Base-by-base conservation (phyloP, 495 filamentous ascomycete genomes). In the Trichoderma reesei region DNA sequence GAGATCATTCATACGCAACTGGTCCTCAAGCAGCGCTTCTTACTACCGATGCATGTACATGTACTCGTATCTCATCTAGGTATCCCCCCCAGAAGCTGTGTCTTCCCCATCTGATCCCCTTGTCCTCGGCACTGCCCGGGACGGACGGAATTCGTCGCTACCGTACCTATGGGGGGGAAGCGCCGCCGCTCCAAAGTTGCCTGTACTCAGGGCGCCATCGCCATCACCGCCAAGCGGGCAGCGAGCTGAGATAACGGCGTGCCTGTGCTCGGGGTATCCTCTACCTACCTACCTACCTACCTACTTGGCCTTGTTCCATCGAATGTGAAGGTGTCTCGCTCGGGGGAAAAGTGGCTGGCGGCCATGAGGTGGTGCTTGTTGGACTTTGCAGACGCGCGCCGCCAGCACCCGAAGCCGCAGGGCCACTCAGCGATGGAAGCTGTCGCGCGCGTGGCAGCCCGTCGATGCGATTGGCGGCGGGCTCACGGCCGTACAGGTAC, bases 401-500 rank as follows among this genome's bases (percentile, higher is more conserved):
- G 51, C 31, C 51, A 56, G 20, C 13, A 56, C 51, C 51, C 51
- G 26, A 34, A 56, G 26, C 20, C 51, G 51, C 51, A 56, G 26
- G 51, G 51, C 51, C 51, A 56, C 14, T 56, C 26, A 56, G 51
- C 51, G 51, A 56, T 56, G 34, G 51, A 26, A 20, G 16, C 51
- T 56, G 51, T 56, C 33, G 14, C 51, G 51, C 51, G 51, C 51
- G 51, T 56, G 51, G 51, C 51, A 56, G 20, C 26, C 51, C 51
- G 26, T n/a, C 44, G 44, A n/a, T 48, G 14, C 18, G 44, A 48
- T 48, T 18, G 44, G 41, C 41, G 38, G 38, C 38, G 11, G 11
- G 38, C 6, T 39, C 11, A 11, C 38, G 38, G 6, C 26, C 26
- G 26, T 26, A 26, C 26, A 26, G 26, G 26, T 26, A 26, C 26